A percentile compares a stretch with the other conserved stretches of the same genome.
These are phyloP conservation scores for Zymoseptoria crescenta DNA, from an alignment of 2,329 filamentous ascomycete genomes.

Conservation along the genomic window DNA sequence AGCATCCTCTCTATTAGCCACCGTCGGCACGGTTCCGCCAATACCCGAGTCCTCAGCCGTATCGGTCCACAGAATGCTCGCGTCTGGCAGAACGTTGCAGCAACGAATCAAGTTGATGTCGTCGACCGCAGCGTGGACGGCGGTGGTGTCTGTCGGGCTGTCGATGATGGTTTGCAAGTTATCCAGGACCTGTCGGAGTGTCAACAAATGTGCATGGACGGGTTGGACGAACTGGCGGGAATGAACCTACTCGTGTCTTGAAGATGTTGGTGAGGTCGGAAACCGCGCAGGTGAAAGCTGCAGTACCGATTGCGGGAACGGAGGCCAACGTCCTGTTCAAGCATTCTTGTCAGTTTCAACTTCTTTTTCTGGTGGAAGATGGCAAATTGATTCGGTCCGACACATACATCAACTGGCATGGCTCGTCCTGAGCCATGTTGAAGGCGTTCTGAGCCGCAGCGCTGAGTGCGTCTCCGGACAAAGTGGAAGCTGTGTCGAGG, in stretches of 20 bases:
- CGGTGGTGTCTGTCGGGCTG: slow-evolving; percentile 2
- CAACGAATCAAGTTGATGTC: slow-evolving; percentile 17
- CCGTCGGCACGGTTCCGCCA: not conserved
- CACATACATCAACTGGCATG: slow-evolving; percentile 11
- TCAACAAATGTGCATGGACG: not conserved
- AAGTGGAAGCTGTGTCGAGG: slow-evolving; percentile 46
- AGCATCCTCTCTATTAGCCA: not conserved
- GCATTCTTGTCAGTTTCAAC: not conserved
- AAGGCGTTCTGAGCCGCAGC: slow-evolving; percentile 26
- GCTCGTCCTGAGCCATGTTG: slow-evolving; percentile 14
- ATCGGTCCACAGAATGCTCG: slow-evolving; percentile 1
- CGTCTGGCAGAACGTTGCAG: slow-evolving; percentile 19
- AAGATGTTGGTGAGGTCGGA: slow-evolving; percentile 11
- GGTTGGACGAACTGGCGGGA: not conserved
- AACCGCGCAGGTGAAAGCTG: slow-evolving; percentile 10
- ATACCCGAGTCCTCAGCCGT: not conserved
- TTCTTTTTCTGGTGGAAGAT: not conserved
- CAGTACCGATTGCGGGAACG: slow-evolving; percentile 2
- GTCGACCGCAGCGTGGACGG: slow-evolving; percentile 5
- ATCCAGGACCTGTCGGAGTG: slow-evolving; percentile 9
- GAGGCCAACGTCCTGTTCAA: slow-evolving; percentile 1
- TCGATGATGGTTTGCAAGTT: slow-evolving; percentile 10
- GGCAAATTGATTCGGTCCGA: too few species aligned
- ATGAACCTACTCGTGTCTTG: not conserved
- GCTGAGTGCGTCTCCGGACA: slow-evolving; percentile 47